Evolutionary conservation across 2,329 filamentous ascomycete species (phyloP).

Genomic region (Ustulina deusta): DNA sequence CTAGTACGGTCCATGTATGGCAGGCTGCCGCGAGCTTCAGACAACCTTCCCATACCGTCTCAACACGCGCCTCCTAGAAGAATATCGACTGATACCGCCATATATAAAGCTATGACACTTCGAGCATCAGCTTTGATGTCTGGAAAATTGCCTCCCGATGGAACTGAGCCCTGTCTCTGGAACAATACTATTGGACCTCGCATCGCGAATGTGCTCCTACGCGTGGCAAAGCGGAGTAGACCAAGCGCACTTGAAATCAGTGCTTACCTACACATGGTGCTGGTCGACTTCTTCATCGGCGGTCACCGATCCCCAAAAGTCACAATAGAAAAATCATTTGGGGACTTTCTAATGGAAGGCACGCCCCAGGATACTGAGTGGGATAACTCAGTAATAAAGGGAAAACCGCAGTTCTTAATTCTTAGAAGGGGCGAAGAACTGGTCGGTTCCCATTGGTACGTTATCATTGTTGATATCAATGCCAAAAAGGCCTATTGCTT

Average conservation of each 20-base stretch:
- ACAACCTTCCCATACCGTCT: slow-evolving; percentile 9
- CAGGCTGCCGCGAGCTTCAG: neutral
- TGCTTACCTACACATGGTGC: slow-evolving; percentile 25
- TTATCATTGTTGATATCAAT: slow-evolving; percentile 17
- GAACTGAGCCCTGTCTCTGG: slow-evolving; percentile 9
- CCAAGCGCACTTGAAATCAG: slow-evolving; percentile 10
- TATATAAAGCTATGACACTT: neutral
- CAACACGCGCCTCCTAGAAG: neutral
- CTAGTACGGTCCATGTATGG: neutral
- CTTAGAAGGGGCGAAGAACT: slow-evolving; percentile 3
- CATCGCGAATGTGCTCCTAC: slow-evolving; percentile 24
- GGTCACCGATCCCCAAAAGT: neutral
- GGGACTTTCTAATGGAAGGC: slow-evolving; percentile 7
- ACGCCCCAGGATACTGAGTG: slow-evolving; percentile 5
- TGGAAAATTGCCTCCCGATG: neutral
- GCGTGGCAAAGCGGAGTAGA: slow-evolving; percentile 1
- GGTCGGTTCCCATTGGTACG: slow-evolving; percentile 13
- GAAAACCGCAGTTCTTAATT: slow-evolving; percentile 19
- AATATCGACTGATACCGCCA: neutral
- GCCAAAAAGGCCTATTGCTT: slow-evolving; percentile 19
- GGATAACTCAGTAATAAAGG: neutral
- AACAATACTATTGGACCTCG: slow-evolving; percentile 7
- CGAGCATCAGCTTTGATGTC: slow-evolving; percentile 1
- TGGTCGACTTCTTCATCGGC: slow-evolving; percentile 8
- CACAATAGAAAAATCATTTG: slow-evolving; percentile 13